Percentiles rank a stretch among this genome's conserved stretches.
phyloP scores from a whole-genome alignment of 106 monocot species.

The Xerophyta viscosa region DNA sequence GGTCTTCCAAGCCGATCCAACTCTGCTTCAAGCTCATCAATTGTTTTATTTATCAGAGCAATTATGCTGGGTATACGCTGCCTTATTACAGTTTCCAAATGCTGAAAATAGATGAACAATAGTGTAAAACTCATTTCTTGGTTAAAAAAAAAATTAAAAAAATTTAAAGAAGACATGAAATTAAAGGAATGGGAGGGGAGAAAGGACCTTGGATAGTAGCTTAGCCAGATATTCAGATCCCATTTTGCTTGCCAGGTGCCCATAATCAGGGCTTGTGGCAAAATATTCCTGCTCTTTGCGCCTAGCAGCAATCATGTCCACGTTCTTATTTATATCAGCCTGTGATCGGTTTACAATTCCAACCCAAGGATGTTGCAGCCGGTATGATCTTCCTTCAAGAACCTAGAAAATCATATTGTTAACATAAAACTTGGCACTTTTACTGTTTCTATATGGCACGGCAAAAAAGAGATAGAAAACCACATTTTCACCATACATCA shows the following conservation, averaged over 20 bases:
- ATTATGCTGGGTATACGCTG: conserved; percentile 87
- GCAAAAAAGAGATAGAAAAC: background rate
- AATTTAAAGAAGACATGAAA: background rate
- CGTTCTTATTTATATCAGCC: conserved; percentile 97
- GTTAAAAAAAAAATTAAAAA: background rate
- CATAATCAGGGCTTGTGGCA: conserved; percentile 85
- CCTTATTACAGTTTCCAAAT: conserved; percentile 87
- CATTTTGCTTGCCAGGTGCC: conserved; percentile 92
- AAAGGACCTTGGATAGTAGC: conserved; percentile 71
- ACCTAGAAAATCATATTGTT: conserved; percentile 34
- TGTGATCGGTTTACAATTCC: conserved; percentile 98
- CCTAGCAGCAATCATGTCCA: conserved; percentile 92
- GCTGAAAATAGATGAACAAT: conserved; percentile 28
- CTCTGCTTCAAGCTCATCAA: conserved; percentile 87
- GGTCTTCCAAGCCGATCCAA: conserved; percentile 88
- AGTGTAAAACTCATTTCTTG: background rate
- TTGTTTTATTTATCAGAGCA: conserved; percentile 90
- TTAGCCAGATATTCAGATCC: conserved; percentile 97
- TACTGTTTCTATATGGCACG: background rate
- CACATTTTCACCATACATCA: conserved; percentile 46
- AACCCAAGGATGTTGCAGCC: conserved; percentile 97
- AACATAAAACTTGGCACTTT: background rate
- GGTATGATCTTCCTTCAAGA: conserved; percentile 89
- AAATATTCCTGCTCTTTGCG: conserved; percentile 94
- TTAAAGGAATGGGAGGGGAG: background rate